phyloP scores from a whole-genome alignment of 345 rosid species.

The Gossypium turneri region DNA sequence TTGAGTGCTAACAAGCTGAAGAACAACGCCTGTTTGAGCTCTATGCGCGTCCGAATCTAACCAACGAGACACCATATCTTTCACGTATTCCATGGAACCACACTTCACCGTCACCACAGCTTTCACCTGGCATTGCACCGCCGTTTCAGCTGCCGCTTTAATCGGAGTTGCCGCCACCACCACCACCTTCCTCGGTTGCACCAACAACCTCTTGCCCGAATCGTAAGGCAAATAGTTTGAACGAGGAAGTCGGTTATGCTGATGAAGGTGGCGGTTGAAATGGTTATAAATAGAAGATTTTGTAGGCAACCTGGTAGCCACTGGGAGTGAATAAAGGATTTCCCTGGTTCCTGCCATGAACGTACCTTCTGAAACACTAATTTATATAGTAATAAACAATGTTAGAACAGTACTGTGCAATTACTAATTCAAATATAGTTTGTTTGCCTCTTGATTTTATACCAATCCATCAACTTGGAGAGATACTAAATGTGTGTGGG shows the following conservation, averaged over 20 bases:
- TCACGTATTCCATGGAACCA: constrained; percentile 16
- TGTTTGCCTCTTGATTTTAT: too few relatives aligned
- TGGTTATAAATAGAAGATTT: neutral
- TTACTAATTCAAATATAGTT: too few relatives aligned
- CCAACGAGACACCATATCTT: constrained; percentile 60
- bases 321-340: neutral
- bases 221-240: neutral
- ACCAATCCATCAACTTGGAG: too few relatives aligned
- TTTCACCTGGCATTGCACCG: constrained; percentile 50
- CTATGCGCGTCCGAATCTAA: constrained; percentile 50
- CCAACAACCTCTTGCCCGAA: neutral
- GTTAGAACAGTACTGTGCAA: too few relatives aligned
- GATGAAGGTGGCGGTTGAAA: neutral
- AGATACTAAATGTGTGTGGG: too few relatives aligned
- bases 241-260: neutral
- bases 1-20: constrained; percentile 74
- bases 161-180: neutral
- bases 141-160: neutral
- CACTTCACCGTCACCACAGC: constrained; percentile 55
- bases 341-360: neutral
- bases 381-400: too few relatives aligned
- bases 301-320: neutral
- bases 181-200: neutral
- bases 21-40: constrained; percentile 62
- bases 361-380: too few relatives aligned